Conservation (phyloP, 495 filamentous ascomycete genomes). For the Talaromyces liani region DNA sequence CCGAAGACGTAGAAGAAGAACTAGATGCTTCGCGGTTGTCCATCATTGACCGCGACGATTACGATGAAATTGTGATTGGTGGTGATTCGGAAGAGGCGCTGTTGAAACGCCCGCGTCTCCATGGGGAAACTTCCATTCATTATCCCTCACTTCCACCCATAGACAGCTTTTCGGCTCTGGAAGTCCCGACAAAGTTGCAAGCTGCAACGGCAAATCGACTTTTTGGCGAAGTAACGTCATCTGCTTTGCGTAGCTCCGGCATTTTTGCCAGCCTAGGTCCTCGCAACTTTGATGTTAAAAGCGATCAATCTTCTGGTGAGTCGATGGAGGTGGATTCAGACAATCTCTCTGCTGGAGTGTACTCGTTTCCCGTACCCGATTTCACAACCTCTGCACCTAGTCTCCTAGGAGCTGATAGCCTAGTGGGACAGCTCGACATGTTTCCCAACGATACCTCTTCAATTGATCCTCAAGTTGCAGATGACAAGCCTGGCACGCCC, state of each 20-base stretch:
- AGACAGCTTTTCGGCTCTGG: conserved; percentile 34
- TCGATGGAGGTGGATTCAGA: conserved; percentile 32
- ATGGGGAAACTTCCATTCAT: conserved; percentile 20
- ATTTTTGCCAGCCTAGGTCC: conserved; percentile 25
- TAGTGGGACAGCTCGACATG: conserved; percentile 63
- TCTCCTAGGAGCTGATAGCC: conserved; percentile 58
- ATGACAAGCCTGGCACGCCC: conserved; percentile 25
- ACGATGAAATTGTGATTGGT: conserved; percentile 13
- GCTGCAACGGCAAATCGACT: conserved; percentile 42
- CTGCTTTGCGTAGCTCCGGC: conserved; percentile 59
- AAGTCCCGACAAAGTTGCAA: conserved; percentile 18
- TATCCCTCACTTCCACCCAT: conserved; percentile 39
- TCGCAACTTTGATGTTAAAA: conserved; percentile 26
- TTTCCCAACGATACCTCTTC: conserved; percentile 37
- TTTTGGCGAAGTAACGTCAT: conserved; percentile 74
- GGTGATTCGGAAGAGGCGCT: conserved; percentile 19
- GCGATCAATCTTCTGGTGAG: conserved; percentile 31
- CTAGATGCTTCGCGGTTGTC: conserved; percentile 63
- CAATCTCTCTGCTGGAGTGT: conserved; percentile 29
- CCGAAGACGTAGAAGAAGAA: conserved; percentile 40
- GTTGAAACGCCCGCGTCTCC: conserved; percentile 31
- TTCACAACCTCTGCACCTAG: conserved; percentile 44
- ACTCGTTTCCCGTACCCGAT: conserved; percentile 34
- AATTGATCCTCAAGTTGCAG: conserved; percentile 15
- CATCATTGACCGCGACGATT: conserved; percentile 28